Base-by-base conservation (phyloP, 495 filamentous ascomycete genomes). In the Aspergillus hancockii region DNA sequence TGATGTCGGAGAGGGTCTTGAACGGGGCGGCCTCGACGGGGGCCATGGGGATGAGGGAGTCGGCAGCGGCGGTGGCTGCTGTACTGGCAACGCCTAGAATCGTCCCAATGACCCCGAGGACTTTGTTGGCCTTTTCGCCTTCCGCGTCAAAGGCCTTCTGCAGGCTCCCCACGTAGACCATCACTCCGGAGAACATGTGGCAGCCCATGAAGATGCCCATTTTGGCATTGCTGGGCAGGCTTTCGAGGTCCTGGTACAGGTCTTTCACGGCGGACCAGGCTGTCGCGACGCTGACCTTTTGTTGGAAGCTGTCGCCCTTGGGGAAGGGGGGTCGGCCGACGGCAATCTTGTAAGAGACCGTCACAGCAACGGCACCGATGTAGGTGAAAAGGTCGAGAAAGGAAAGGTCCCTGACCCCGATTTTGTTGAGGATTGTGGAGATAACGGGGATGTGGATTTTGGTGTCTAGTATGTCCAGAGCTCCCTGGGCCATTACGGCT, bases 361-460 rank as follows among this genome's bases (percentile, higher is more conserved):
- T 62, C 18, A n/a, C 28, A 4, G 22, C 54, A 5, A 41, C 54
- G 9, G 49, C 54, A 0, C 10, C 55, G 22, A 62, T 57, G 54
- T 54, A 62, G 19, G 38, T 49, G 28, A 62, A 49, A 0, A 62
- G 28, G 38, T 58, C 60, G 0, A 62, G 54, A 22, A 62, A 58
- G 8, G 47, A 47, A 8, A 62, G 49, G 10, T 62, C 60, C 9
- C 49, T 54, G 0, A 62, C 38, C 4, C 59, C 60, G 30, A 62
- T 57, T 0, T n/a, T 30, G 28, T 54, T 57, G 28, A 62, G 60
- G 21, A 62, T 49, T 19, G 53, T 54, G 5, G 60, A 62, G 28
- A 62, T 62, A 28, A 62, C 40, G 0, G 60, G 60, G 49, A 58
- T 62, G 19, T 62, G 60, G 36, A 62, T 54, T n/a, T 62, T 62